Percentiles rank a stretch among this genome's conserved stretches.
Evolutionary conservation across 257 asterid species (phyloP).

Genomic region (Apocynum venetum): DNA sequence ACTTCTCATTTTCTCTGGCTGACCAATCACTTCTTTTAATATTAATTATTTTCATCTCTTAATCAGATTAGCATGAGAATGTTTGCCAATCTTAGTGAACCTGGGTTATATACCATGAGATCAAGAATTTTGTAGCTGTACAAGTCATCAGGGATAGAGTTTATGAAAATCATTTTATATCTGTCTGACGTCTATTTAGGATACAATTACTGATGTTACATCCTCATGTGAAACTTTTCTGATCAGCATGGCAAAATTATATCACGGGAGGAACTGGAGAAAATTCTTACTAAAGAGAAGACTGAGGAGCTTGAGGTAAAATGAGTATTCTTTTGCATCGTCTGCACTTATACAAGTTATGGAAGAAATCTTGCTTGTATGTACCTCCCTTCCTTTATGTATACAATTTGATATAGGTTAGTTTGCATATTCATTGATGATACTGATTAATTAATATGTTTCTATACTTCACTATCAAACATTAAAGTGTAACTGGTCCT

Average conservation of each 20-base stretch:
- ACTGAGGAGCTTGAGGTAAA: conserved; percentile 74
- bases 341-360: neutral
- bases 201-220: conserved; percentile 1
- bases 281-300: conserved; percentile 61
- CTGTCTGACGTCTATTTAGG: conserved; percentile 4
- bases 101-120: neutral
- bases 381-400: neutral
- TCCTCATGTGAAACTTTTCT: conserved; percentile 6
- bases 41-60: neutral
- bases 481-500: neutral
- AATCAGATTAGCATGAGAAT: neutral
- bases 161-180: neutral
- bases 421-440: neutral
- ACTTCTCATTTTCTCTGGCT: neutral
- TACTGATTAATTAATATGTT: neutral
- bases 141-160: neutral
- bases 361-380: neutral
- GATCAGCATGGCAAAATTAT: conserved; percentile 74
- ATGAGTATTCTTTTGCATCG: conserved; percentile 4
- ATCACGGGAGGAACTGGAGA: conserved; percentile 71
- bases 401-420: neutral
- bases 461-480: neutral
- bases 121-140: neutral
- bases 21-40: neutral
- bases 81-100: neutral